phyloP scores from a whole-genome alignment of 75 land plant species.

The Gnetum montanum region DNA sequence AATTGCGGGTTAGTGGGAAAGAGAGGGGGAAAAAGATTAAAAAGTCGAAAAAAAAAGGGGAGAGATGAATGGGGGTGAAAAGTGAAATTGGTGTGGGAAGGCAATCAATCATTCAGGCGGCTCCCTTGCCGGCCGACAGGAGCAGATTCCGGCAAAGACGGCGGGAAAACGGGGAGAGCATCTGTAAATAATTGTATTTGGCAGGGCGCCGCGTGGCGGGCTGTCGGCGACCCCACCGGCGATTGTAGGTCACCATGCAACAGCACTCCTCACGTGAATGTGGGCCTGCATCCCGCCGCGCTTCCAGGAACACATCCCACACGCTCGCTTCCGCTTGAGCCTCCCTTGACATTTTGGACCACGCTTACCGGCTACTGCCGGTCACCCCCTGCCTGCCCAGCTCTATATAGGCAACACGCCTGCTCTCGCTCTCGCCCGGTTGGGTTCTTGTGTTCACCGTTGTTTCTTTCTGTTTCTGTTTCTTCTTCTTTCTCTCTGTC shows the following conservation, averaged over 20 bases:
- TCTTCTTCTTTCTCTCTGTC: too few relatives aligned
- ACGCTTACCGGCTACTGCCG: too few relatives aligned
- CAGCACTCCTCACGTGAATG: conserved; percentile 9
- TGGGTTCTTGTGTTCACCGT: too few relatives aligned
- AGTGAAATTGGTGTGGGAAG: background rate
- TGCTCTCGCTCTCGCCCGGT: too few relatives aligned
- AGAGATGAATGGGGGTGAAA: background rate
- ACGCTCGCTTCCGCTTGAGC: conserved; percentile 1
- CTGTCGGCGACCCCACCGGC: background rate
- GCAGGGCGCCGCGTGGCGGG: background rate
- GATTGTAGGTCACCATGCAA: conserved; percentile 1
- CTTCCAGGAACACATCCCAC: conserved; percentile 2
- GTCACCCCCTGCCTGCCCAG: too few relatives aligned
- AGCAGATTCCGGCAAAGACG: conserved; percentile 4
- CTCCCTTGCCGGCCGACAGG: conserved; percentile 13
- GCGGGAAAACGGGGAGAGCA: background rate
- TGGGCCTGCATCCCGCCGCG: conserved; percentile 5
- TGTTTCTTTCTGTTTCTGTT: too few relatives aligned
- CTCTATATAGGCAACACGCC: too few relatives aligned
- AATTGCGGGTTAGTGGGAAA: too few relatives aligned
- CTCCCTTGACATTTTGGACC: too few relatives aligned
- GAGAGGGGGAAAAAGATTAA: too few relatives aligned
- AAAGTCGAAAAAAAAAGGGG: too few relatives aligned
- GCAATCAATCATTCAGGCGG: conserved; percentile 11
- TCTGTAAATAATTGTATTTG: conserved; percentile 1